These are phyloP conservation scores for Paecilomyces sp. DNA, from an alignment of 2,329 filamentous ascomycete species.

Conservation along the genomic window DNA sequence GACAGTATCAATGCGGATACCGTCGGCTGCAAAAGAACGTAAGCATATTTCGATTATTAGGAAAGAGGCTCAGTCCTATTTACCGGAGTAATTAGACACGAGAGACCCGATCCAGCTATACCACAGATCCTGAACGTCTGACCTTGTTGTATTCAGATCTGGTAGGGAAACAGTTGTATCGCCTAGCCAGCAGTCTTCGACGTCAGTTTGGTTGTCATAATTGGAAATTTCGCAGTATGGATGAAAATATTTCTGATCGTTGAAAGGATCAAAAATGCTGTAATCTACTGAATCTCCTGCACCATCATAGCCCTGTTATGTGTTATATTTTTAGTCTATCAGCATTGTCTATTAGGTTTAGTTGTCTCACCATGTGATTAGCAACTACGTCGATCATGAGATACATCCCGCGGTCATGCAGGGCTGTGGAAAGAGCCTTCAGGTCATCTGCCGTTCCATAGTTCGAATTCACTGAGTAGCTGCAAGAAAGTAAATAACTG, in stretches of 20 bases:
- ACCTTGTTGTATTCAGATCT: conserved; percentile 52
- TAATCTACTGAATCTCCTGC: conserved; percentile 46
- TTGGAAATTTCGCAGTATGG: conserved; percentile 47
- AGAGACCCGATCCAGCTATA: conserved; percentile 54
- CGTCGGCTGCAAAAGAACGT: conserved; percentile 33
- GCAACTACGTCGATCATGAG: conserved; percentile 56
- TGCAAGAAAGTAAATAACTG: conserved; percentile 4
- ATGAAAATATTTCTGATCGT: conserved; percentile 55
- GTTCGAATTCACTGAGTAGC: conserved; percentile 48
- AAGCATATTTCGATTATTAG: neutral
- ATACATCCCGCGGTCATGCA: conserved; percentile 53
- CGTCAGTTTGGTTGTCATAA: conserved; percentile 44
- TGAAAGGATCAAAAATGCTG: conserved; percentile 46
- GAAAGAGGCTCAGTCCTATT: conserved; percentile 35
- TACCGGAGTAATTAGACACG: conserved; percentile 55
- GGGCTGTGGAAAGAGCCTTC: conserved; percentile 46
- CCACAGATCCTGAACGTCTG: conserved; percentile 44
- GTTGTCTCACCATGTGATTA: conserved; percentile 43
- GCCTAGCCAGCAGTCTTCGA: conserved; percentile 48
- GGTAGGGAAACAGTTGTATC: conserved; percentile 52
- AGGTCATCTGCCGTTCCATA: conserved; percentile 56
- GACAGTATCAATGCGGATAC: conserved; percentile 46
- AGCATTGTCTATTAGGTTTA: neutral
- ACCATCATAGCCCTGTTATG: conserved; percentile 38
- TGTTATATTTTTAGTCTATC: neutral